A percentile compares a stretch with the other conserved stretches of the same genome.
These are phyloP conservation scores for Polygonum maritimum DNA, from an alignment of 148 eudicot genomes.

Conservation along the genomic window DNA sequence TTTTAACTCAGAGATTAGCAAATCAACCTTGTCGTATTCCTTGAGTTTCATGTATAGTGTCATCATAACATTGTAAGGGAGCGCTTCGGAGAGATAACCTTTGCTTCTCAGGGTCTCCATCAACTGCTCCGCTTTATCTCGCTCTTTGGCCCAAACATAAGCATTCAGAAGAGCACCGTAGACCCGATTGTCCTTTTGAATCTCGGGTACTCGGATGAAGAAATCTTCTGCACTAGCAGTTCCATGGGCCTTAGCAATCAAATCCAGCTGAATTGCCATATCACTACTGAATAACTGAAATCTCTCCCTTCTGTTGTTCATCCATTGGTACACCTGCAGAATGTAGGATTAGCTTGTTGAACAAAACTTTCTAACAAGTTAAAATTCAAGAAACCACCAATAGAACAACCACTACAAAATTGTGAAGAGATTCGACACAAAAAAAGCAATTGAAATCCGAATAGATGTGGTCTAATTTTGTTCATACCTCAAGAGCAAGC, in stretches of 20 bases:
- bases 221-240: slow-evolving; percentile 70
- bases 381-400: background rate
- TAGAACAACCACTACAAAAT: background rate
- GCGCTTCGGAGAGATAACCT: slow-evolving; percentile 41
- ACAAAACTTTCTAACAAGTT: background rate
- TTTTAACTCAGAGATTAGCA: slow-evolving; percentile 57
- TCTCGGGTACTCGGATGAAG: slow-evolving; percentile 49
- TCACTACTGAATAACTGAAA: slow-evolving; percentile 62
- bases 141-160: slow-evolving; percentile 51
- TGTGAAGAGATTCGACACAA: background rate
- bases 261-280: slow-evolving; percentile 74
- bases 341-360: background rate
- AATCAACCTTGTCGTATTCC: slow-evolving; percentile 51
- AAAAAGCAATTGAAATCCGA: background rate
- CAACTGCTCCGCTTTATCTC: slow-evolving; percentile 60
- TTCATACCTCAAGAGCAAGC: slow-evolving; percentile 73
- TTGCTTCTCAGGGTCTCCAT: slow-evolving; percentile 47
- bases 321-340: slow-evolving; percentile 82
- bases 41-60: slow-evolving; percentile 67
- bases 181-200: slow-evolving; percentile 50
- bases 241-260: slow-evolving; percentile 72
- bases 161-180: slow-evolving; percentile 82
- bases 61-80: slow-evolving; percentile 85
- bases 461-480: background rate
- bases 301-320: slow-evolving; percentile 55